A percentile compares a stretch with the other conserved stretches of the same genome.
Evolutionary conservation across 2,329 filamentous ascomycete species (phyloP).

Genomic region (Stromatinia cepivora): DNA sequence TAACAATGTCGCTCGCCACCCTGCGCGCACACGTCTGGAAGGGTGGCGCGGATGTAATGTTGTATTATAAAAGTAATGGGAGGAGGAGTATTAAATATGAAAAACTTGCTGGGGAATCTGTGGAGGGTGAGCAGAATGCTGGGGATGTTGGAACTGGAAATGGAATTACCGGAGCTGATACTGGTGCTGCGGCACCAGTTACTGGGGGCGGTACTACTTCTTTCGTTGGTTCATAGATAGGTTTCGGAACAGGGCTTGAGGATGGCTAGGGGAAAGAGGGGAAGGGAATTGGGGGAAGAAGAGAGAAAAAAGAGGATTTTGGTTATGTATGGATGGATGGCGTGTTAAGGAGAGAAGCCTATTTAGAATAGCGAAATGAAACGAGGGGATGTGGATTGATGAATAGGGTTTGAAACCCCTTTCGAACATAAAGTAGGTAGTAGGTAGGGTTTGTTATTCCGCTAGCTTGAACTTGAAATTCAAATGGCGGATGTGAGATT

Average conservation of each 20-base stretch:
- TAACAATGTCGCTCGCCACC: constrained; percentile 90
- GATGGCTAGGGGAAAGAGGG: neutral
- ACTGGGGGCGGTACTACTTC: neutral
- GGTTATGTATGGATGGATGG: neutral
- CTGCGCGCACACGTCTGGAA: constrained; percentile 93
- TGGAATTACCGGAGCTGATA: neutral
- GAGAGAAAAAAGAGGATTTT: neutral
- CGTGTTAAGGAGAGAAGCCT: neutral
- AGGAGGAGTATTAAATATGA: constrained; percentile 44
- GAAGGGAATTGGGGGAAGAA: neutral
- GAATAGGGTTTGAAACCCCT: neutral
- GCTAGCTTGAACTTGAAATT: neutral
- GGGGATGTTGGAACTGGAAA: neutral
- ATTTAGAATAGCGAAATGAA: neutral
- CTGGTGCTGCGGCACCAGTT: neutral
- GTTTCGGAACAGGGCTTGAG: neutral
- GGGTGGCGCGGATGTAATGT: constrained; percentile 85
- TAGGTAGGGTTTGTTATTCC: neutral
- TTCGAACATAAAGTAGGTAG: neutral
- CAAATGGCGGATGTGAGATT: neutral
- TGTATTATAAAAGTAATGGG: constrained; percentile 93
- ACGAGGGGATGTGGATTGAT: neutral
- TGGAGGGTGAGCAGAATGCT: neutral
- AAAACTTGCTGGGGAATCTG: constrained; percentile 17
- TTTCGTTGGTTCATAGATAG: neutral